These are phyloP conservation scores for Candida albicans DNA, from an alignment of 1,139 yeast species.

Conservation along the genomic window DNA sequence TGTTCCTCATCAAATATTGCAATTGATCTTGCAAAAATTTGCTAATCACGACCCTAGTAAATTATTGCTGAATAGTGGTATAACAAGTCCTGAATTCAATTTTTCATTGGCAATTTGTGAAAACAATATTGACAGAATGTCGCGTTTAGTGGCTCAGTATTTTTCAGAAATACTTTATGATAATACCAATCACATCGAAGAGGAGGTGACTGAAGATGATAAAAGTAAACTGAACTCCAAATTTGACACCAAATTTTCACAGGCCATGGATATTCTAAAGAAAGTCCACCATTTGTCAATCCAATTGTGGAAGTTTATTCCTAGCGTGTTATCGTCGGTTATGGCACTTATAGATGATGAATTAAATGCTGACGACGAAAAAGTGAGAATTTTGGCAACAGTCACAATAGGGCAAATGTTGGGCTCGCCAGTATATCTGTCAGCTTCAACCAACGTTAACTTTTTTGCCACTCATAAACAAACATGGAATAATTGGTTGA, in stretches of 20 bases:
- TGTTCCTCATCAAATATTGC: conserved; percentile 64
- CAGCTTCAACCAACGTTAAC: conserved; percentile 37
- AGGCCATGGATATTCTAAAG: conserved; percentile 45
- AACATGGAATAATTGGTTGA: conserved; percentile 69
- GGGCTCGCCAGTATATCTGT: conserved; percentile 27
- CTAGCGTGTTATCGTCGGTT: conserved; percentile 71
- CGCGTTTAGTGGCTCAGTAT: conserved; percentile 75
- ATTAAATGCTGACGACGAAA: conserved; percentile 66
- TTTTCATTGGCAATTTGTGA: conserved; percentile 71
- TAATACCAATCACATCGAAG: conserved; percentile 30
- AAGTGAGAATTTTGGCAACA: conserved; percentile 68
- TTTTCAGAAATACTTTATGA: conserved; percentile 75
- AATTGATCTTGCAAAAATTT: conserved; percentile 59
- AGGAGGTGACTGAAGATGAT: conserved; percentile 17
- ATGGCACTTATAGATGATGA: conserved; percentile 84
- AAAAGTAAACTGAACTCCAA: conserved; percentile 1
- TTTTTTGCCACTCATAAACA: conserved; percentile 60
- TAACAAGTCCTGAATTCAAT: conserved; percentile 59
- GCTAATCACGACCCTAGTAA: conserved; percentile 18
- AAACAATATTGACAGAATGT: conserved; percentile 69
- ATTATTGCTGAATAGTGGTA: conserved; percentile 17
- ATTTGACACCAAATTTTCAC: conserved; percentile 16
- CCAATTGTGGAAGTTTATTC: conserved; percentile 76
- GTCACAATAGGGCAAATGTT: conserved; percentile 71
- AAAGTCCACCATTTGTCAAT: conserved; percentile 64